Conservation (phyloP, 2,329 filamentous ascomycete genomes). For the Trichothecium roseum region DNA sequence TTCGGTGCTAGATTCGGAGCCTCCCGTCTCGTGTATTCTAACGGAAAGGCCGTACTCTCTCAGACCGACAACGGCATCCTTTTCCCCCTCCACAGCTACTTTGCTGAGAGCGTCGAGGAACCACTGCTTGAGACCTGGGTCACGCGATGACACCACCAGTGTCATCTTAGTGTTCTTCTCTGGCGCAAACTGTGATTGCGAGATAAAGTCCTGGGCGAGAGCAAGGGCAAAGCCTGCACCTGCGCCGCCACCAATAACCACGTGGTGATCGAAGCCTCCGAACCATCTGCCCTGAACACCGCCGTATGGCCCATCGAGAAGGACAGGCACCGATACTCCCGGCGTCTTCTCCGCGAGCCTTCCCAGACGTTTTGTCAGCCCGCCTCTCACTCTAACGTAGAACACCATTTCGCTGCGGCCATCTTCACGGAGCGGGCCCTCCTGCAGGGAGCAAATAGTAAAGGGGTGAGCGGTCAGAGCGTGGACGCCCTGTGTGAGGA, state of each 20-base stretch:
- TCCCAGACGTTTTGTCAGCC: conserved; percentile 37
- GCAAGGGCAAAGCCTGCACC: conserved; percentile 42
- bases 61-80: background rate
- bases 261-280: conserved; percentile 25
- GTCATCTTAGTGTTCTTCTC: conserved; percentile 5
- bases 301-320: conserved; percentile 50
- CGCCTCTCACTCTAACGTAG: conserved; percentile 37
- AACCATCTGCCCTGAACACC: conserved; percentile 30
- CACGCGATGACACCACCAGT: conserved; percentile 4
- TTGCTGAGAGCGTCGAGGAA: conserved; percentile 1
- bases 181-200: background rate
- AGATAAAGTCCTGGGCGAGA: conserved; percentile 28
- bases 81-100: conserved; percentile 1
- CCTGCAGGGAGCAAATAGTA: conserved; percentile 40
- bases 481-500: conserved; percentile 31
- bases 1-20: background rate
- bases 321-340: conserved; percentile 26
- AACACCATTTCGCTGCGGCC: conserved; percentile 30
- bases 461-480: conserved; percentile 41
- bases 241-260: conserved; percentile 45
- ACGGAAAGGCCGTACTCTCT: background rate
- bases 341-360: conserved; percentile 25
- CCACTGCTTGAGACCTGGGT: conserved; percentile 5
- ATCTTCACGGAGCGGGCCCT: conserved; percentile 7
- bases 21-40: conserved; percentile 3